These are phyloP conservation scores for Penicillium sp. DNA, from an alignment of 2,329 filamentous ascomycete genomes.

Conservation along the genomic window DNA sequence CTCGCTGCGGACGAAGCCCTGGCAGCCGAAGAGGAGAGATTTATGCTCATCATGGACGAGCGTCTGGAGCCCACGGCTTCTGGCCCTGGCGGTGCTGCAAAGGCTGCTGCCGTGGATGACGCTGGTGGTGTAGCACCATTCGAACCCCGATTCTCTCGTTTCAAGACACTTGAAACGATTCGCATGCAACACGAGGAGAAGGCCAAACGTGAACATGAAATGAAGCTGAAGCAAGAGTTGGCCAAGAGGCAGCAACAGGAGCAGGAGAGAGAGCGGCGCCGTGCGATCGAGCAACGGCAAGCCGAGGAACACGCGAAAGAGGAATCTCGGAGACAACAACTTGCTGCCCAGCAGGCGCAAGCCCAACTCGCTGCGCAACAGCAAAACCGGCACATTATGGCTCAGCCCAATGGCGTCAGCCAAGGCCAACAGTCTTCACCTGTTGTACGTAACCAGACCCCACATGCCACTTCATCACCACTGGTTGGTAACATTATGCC, in stretches of 20 bases:
- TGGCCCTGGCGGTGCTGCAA: constrained; percentile 57
- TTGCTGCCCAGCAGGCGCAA: constrained; percentile 50
- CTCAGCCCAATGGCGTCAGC: constrained; percentile 43
- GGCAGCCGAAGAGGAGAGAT: constrained; percentile 83
- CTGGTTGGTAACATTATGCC: constrained; percentile 42
- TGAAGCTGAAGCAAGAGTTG: constrained; percentile 52
- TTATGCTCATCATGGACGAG: constrained; percentile 91
- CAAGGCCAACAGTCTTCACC: constrained; percentile 50
- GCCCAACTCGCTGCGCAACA: constrained; percentile 44
- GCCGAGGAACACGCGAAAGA: constrained; percentile 47
- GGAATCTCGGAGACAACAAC: constrained; percentile 40
- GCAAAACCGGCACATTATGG: constrained; percentile 55
- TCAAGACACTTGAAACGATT: constrained; percentile 87
- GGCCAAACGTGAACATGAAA: constrained; percentile 49
- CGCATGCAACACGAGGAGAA: constrained; percentile 74
- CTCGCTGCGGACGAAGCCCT: constrained; percentile 92
- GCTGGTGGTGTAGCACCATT: constrained; percentile 71
- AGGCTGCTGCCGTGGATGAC: constrained; percentile 69
- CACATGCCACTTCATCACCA: constrained; percentile 48
- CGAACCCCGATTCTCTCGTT: constrained; percentile 82
- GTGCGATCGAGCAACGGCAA: constrained; percentile 45
- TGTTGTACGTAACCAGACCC: constrained; percentile 49
- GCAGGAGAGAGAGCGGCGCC: constrained; percentile 50
- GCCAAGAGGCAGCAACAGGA: constrained; percentile 50
- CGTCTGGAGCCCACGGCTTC: constrained; percentile 64